Base-by-base conservation (phyloP, 2,329 filamentous ascomycete genomes). In the Aspergillus candidus region DNA sequence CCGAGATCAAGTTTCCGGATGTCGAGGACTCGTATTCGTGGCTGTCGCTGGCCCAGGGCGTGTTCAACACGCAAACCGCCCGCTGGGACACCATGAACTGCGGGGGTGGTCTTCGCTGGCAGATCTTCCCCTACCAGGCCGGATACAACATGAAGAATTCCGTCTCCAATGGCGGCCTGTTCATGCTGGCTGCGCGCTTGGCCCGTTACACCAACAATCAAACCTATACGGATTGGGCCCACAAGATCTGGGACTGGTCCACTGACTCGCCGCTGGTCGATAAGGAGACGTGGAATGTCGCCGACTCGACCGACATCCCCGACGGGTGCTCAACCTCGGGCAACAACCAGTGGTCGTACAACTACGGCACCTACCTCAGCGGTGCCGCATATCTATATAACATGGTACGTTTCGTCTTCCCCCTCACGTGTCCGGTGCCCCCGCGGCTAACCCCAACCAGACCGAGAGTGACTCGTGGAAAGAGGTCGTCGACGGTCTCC, bases 141-240 rank as follows among this genome's bases (percentile, higher is more conserved):
- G 88, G 88, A 11, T 83, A 89, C 62, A 76, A 80, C 58, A 93
- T 94, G 76, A 93, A 90, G 68, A 91, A 91, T 69, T 77, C 82
- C 12, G 79, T 90, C 54, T 83, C 82, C 49, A 93, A 93, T 63
- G 87, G 86, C 34, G 83, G 82, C n/a, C 80, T 93, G 61, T 90
- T 94, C 65, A 84, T 90, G 57, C 74, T 94, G 11, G 82, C 84
- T 4, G 86, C 88, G 1, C 82, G 87, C 13, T 74, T 91, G 11
- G 84, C 83, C 18, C 78, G 83, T 37, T 70, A 70, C 45, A 87
- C 83, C 0, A 70, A 69, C 14, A 85, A 88, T 55, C 56, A 70
- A 0, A 83, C 82, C 0, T 88, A 88, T 54, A 74, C 75, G 2
- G 70, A 79, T 4, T 78, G 77, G 65, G 83, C 83, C 0, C 72